Percentiles rank a stretch among this genome's conserved stretches.
Conservation (phyloP, 2,329 filamentous ascomycete species). For the Hypoxylon sp. region DNA sequence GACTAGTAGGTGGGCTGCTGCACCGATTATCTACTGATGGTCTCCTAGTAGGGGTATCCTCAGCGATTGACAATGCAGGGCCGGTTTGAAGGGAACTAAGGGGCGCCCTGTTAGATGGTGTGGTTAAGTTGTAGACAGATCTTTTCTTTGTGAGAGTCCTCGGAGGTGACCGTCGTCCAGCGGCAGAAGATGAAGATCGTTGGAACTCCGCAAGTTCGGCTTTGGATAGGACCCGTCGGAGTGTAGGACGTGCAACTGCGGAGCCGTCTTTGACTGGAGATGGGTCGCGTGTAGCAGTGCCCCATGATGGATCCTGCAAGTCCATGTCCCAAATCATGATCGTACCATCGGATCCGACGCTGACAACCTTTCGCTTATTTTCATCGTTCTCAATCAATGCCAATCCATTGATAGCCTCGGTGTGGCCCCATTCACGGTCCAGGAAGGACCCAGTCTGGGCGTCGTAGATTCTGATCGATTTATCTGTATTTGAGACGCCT, state of each 20-base stretch:
- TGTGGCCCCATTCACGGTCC: constrained; percentile 93
- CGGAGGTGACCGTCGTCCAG: constrained; percentile 64
- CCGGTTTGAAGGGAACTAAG: constrained; percentile 51
- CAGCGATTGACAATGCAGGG: constrained; percentile 52
- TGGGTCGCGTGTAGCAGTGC: constrained; percentile 58
- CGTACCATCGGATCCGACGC: constrained; percentile 80
- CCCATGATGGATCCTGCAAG: constrained; percentile 54
- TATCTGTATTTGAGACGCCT: constrained; percentile 93
- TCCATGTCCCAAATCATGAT: constrained; percentile 80
- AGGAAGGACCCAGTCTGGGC: constrained; percentile 78
- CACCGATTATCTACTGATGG: constrained; percentile 55
- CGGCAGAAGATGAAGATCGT: constrained; percentile 53
- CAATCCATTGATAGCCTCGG: constrained; percentile 89
- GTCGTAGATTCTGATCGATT: constrained; percentile 92
- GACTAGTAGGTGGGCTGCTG: constrained; percentile 60
- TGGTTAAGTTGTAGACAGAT: constrained; percentile 59
- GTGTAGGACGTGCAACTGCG: constrained; percentile 71
- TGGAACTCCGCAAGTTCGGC: constrained; percentile 86
- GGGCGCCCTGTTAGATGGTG: constrained; percentile 51
- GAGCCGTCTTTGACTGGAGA: constrained; percentile 61
- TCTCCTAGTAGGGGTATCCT: constrained; percentile 59
- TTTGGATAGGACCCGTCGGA: constrained; percentile 86
- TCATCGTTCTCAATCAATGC: constrained; percentile 71
- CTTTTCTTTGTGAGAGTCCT: constrained; percentile 62
- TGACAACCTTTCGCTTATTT: constrained; percentile 68